Base-by-base conservation (phyloP, 257 asterid species). In the Coffea eugenioides region DNA sequence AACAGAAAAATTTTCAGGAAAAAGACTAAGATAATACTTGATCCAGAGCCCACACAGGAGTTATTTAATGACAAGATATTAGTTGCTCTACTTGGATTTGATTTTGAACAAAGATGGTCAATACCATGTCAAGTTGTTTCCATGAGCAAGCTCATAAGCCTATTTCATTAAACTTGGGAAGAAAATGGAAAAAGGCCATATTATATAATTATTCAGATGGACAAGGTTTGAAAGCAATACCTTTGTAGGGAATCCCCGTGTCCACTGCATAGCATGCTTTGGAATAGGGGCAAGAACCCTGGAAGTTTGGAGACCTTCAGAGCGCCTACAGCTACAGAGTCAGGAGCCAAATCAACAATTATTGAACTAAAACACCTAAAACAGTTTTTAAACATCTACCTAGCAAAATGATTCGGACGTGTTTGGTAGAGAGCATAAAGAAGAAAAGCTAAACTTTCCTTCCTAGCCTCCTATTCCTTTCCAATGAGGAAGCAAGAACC, bases 231-330 rank as follows among this genome's bases (percentile, higher is more conserved):
- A 76, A 51, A 69, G 52, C 69, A 64, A 64, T 89, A 95, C 99
- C 98, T 90, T 93, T 56, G 98, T 95, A 73, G 99, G 99, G 85
- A 90, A 95, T 76, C 99, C 99, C 64, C 77, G 90, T 70, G 94
- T 90, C 83, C 90, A 93, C 83, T 86, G 90, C 97, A 95, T 91
- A 75, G 95, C 97, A 62, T 90, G 91, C 89, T 92, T 93, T 54
- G 99, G 93, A 76, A 95, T 93, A 68, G 99, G 97, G 77, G 95
- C 94, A 81, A 95, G 97, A 78, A 94, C 97, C 86, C 83, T 89
- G 41, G 82, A 86, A 52, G 97, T 89, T 87, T 91, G 95, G 73
- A 95, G 90, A 71, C 95, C 97, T 85, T 92, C 91, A 67, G 97
- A 88, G 81, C 85, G 91, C 99, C 99, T 95, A 91, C 43, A 68